phyloP scores from a whole-genome alignment of 345 rosid species.

The Fremontodendron californicum region DNA sequence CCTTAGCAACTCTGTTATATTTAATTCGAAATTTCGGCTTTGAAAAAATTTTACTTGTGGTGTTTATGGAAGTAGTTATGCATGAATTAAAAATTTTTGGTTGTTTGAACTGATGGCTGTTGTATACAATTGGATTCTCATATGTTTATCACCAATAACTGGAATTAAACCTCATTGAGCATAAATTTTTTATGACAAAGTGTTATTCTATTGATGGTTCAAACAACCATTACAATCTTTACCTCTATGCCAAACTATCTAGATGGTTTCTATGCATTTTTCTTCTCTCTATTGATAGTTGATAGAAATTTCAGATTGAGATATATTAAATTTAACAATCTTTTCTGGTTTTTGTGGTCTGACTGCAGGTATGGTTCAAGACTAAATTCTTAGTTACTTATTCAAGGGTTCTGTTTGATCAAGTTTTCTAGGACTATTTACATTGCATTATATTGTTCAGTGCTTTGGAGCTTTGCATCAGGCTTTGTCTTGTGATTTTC shows the following conservation, averaged over 20 bases:
- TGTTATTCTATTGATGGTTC: background rate
- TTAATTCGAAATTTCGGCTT: background rate
- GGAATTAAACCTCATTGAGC: background rate
- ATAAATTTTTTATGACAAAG: background rate
- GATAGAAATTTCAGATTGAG: background rate
- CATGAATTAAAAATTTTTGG: background rate
- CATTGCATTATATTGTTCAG: conserved; percentile 22
- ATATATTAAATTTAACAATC: conserved; percentile 8
- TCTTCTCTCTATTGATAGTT: background rate
- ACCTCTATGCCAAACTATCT: background rate
- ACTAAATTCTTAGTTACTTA: conserved; percentile 25
- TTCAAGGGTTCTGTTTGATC: conserved; percentile 30
- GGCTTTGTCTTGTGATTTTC: conserved; percentile 28
- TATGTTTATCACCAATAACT: background rate
- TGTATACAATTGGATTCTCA: background rate
- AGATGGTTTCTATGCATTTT: background rate
- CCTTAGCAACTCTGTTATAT: background rate
- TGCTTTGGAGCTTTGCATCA: conserved; percentile 36
- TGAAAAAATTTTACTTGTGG: background rate
- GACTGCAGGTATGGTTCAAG: conserved; percentile 53
- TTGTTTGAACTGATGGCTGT: background rate
- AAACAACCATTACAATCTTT: background rate
- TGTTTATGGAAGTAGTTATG: background rate
- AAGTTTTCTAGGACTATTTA: conserved; percentile 25
- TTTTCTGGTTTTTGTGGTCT: conserved; percentile 27